Evolutionary conservation across 2,329 filamentous ascomycete genomes (phyloP).

Genomic region (Pseudogymnoascus sp.): DNA sequence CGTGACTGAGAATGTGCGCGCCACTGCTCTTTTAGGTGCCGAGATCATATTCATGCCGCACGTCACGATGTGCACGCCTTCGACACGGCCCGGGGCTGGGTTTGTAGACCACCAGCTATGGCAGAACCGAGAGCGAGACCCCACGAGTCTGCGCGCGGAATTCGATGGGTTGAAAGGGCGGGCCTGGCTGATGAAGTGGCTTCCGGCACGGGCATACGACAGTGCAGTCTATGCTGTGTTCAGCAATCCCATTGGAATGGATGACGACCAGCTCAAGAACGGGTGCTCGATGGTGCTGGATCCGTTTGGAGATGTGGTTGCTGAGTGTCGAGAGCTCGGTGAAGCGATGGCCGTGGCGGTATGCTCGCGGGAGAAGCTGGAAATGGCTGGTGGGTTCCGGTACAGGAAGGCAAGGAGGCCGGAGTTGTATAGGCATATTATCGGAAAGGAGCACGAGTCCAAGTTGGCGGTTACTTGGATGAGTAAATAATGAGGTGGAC

Average conservation of each 20-base stretch:
- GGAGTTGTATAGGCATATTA: constrained; percentile 13
- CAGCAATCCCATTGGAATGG: constrained; percentile 15
- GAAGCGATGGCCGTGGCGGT: constrained; percentile 11
- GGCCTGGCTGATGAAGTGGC: constrained; percentile 16
- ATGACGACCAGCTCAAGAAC: constrained; percentile 14
- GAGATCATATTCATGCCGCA: constrained; percentile 16
- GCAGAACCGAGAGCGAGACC: constrained; percentile 10
- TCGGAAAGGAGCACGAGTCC: constrained; percentile 9
- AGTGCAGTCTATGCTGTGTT: constrained; percentile 15
- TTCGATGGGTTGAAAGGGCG: constrained; percentile 15
- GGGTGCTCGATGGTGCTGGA: constrained; percentile 15
- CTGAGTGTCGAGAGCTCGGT: constrained; percentile 12
- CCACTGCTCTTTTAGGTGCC: constrained; percentile 14
- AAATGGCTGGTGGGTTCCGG: constrained; percentile 8
- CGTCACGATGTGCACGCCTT: constrained; percentile 16
- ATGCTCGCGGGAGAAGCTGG: constrained; percentile 10
- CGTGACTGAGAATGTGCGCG: constrained; percentile 13
- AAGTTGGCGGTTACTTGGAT: constrained; percentile 13
- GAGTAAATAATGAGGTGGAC: constrained; percentile 8
- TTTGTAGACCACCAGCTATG: constrained; percentile 12
- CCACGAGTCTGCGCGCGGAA: constrained; percentile 11
- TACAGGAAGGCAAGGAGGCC: constrained; percentile 12
- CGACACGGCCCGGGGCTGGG: constrained; percentile 12
- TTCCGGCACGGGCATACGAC: constrained; percentile 16
- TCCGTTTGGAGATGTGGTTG: constrained; percentile 14